Percentiles rank a stretch among this genome's conserved stretches.
These are phyloP conservation scores for Capronia coronata DNA, from an alignment of 2,329 filamentous ascomycete genomes.

Conservation along the genomic window DNA sequence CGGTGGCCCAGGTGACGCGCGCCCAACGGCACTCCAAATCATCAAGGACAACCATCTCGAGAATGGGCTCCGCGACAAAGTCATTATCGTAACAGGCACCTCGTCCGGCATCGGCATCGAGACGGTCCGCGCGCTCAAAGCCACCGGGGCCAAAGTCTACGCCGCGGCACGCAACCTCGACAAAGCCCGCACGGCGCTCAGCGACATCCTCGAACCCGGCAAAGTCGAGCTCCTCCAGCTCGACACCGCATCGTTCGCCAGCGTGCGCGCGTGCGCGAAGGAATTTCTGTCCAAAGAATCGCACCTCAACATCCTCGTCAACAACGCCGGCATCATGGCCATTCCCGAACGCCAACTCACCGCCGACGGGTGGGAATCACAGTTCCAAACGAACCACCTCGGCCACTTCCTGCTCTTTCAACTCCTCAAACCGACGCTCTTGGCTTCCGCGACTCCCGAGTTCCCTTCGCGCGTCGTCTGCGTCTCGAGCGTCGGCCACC, in stretches of 20 bases:
- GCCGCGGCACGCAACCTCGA: conserved; percentile 34
- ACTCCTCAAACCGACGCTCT: conserved; percentile 42
- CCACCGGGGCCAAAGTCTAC: conserved; percentile 37
- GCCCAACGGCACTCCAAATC: conserved; percentile 26
- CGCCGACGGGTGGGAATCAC: conserved; percentile 45
- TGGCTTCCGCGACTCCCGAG: conserved; percentile 34
- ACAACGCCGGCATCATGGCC: conserved; percentile 46
- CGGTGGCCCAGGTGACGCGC: conserved; percentile 26
- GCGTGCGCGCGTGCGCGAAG: conserved; percentile 31
- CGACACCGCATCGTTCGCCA: conserved; percentile 32
- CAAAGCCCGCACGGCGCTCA: conserved; percentile 32
- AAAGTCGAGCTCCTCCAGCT: conserved; percentile 34
- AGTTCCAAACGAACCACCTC: conserved; percentile 51
- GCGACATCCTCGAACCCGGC: conserved; percentile 25
- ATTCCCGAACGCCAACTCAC: conserved; percentile 33
- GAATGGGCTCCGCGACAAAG: conserved; percentile 29
- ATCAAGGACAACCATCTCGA: conserved; percentile 28
- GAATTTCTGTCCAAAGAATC: conserved; percentile 29
- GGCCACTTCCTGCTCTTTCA: conserved; percentile 50
- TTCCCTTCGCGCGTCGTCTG: conserved; percentile 44
- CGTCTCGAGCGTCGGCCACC: conserved; percentile 42
- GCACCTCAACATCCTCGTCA: conserved; percentile 37
- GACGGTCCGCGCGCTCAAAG: conserved; percentile 35
- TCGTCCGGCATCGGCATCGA: conserved; percentile 38
- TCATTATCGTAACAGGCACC: conserved; percentile 37